Base-by-base conservation (phyloP, 305 asterid species). In the Andrographis paniculata region DNA sequence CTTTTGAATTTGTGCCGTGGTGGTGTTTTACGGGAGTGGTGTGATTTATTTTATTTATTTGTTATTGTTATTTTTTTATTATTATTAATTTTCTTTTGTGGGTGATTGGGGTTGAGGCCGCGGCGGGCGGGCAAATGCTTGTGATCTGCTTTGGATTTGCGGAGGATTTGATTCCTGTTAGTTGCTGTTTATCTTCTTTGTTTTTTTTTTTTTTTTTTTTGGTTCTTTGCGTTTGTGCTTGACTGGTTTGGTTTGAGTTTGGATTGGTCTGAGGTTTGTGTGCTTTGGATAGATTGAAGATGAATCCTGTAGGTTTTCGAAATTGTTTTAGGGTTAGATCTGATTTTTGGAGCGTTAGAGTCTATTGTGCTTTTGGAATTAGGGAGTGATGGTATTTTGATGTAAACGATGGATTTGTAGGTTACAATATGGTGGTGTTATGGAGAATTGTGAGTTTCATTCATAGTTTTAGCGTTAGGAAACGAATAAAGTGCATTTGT, bases 81-180 rank as follows among this genome's bases (percentile, higher is more conserved):
- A n/a, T n/a, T n/a, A n/a, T n/a, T n/a, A n/a, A n/a, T n/a, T n/a
- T n/a, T n/a, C n/a, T n/a, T n/a, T 48, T 46, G 56, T 50, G 46
- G 48, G 49, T 56, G 37, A 17, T 41, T 38, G 67, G 55, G 33
- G 52, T 20, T 56, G 62, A 50, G 42, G 42, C 33, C 15, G 50
- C 53, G 42, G 27, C 15, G 50, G 51, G 2, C 30, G 30, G 30
- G 17, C 63, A 30, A 53, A 63, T 57, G 74, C 64, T 33, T 64
- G 51, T 45, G 65, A 50, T 58, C 67, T 64, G 61, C 69, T 66
- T 62, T 59, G 66, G 38, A 45, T 52, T 62, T 42, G 30, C 45
- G 43, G 56, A 56, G 49, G 60, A 44, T 49, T 61, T 43, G 14
- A 45, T 30, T 56, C 44, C 63, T 68, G 79, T 68, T 28, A 55